phyloP scores from a whole-genome alignment of 345 rosid species.

The rapeseed (Brassica napus) region DNA sequence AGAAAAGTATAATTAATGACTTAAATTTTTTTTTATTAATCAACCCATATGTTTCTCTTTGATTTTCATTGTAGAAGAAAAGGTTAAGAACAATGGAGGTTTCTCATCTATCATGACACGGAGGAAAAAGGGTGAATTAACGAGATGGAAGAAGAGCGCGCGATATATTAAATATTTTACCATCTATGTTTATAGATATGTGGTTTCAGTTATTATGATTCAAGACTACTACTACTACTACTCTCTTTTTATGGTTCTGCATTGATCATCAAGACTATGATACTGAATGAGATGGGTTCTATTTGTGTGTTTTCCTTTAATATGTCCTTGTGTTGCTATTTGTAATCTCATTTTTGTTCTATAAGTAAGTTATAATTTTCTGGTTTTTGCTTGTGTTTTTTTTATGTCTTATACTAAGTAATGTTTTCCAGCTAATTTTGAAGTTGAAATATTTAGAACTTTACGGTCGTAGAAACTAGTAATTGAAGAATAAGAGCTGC shows the following conservation, averaged over 20 bases:
- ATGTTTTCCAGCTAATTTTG: background rate
- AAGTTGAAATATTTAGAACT: conserved; percentile 1
- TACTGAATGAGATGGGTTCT: conserved; percentile 10
- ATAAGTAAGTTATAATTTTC: conserved; percentile 24
- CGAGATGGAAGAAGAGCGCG: conserved; percentile 21
- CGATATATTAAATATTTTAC: background rate
- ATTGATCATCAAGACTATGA: conserved; percentile 10
- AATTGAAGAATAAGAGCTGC: conserved; percentile 15
- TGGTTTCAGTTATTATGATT: conserved; percentile 8
- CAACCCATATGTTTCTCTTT: background rate
- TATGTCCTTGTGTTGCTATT: conserved; percentile 6
- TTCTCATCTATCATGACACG: conserved; percentile 5
- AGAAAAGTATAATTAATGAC: background rate
- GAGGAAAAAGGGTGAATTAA: conserved; percentile 14
- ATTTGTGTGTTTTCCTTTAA: conserved; percentile 20
- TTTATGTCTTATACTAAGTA: background rate
- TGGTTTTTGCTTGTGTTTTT: conserved; percentile 3
- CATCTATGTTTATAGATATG: background rate
- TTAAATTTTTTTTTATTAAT: background rate
- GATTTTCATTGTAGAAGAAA: conserved; percentile 18
- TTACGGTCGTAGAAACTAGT: conserved; percentile 3
- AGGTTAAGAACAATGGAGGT: conserved; percentile 25
- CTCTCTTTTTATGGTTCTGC: background rate
- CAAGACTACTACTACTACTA: background rate
- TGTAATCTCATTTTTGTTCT: conserved; percentile 17